Base-by-base conservation (phyloP, 139 green algal species). In the Zygnema circumcarinatum region DNA sequence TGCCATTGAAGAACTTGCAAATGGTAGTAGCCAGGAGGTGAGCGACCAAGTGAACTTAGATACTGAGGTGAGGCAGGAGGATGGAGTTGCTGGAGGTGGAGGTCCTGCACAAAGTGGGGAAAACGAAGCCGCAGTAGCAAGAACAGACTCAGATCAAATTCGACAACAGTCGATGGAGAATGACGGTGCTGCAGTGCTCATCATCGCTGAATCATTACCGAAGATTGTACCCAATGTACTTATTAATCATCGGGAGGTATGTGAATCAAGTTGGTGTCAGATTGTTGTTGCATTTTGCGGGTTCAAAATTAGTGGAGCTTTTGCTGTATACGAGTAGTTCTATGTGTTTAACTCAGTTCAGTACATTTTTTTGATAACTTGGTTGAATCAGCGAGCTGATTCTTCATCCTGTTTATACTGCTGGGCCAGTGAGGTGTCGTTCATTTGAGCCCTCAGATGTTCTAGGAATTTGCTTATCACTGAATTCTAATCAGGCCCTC, bases 211-310 rank as follows among this genome's bases (percentile, higher is more conserved):
- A 67, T 89, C 40, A 7, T 75, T 91, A 1, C 87, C 87, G 2
- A 74, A 75, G 32, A 89, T 91, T 38, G 69, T 89, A 25, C 87
- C 87, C n/a, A 88, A 84, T 68, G 87, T 91, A 38, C 81, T 91
- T 47, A 89, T 91, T 76, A 76, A 89, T 52, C 79, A 91, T 67
- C 69, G 87, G 2, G 87, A 90, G 84, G 81, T 87, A 78, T n/a
- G 25, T 20, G 16, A 39, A 7, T 62, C 47, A 25, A 62, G n/a
- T 16, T 25, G 47, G 16, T 62, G 47, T 16, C 16, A 62, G 47
- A 7, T 62, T 62, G 47, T 62, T 62, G 7, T 62, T 62, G 7
- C 16, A 16, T 62, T 62, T n/a, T n/a, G n/a, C n/a, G n/a, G n/a
- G n/a, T n/a, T n/a, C n/a, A n/a, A n/a, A n/a, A n/a, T n/a, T n/a